These are phyloP conservation scores for Daucus carota DNA, from an alignment of 129 eudicot genomes.

Conservation along the genomic window DH1_v3.0 NC_030385.2:42776501-42777000, in stretches of 20 bases:
- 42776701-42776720: conserved; percentile 32
- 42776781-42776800: background rate
- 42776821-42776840: background rate
- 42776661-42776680: conserved; percentile 29
- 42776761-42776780: background rate
- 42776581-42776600: conserved; percentile 74
- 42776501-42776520: conserved; percentile 91
- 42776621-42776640: conserved; percentile 56
- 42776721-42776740: background rate
- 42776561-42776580: conserved; percentile 77
- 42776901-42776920: background rate
- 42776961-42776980: background rate
- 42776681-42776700: conserved; percentile 60
- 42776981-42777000: background rate
- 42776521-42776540: conserved; percentile 74
- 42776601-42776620: conserved; percentile 82
- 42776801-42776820: background rate
- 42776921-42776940: background rate
- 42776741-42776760: conserved; percentile 6
- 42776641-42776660: conserved; percentile 32
- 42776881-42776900: background rate
- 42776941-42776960: background rate
- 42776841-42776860: background rate
- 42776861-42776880: background rate
- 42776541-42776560: conserved; percentile 99